These are phyloP conservation scores for Xylariaceae sp. DNA, from an alignment of 2,329 filamentous ascomycete genomes.

Conservation along the genomic window DNA sequence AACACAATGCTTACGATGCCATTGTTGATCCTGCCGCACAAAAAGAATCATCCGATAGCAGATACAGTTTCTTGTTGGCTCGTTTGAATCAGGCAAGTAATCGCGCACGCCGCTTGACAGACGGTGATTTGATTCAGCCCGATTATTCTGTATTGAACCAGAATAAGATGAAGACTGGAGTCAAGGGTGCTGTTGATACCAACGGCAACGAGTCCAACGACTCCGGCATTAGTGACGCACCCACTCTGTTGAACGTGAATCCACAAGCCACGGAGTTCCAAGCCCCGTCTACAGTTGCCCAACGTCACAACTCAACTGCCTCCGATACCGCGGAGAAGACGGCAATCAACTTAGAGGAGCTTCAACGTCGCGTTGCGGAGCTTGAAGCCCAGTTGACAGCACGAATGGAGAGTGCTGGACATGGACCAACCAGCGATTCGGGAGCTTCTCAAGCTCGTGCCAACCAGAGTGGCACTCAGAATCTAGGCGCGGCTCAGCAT, in stretches of 20 bases:
- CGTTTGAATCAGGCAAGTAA: slow-evolving; percentile 19
- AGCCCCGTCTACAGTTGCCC: neutral
- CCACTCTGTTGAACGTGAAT: slow-evolving; percentile 21
- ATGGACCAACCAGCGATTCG: too few relatives aligned
- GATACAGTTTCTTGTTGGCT: slow-evolving; percentile 22
- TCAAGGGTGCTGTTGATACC: neutral
- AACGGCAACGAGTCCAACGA: slow-evolving; percentile 13
- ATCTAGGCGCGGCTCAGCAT: too few relatives aligned
- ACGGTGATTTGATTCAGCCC: too few relatives aligned
- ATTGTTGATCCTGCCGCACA: slow-evolving; percentile 5
- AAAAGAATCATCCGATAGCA: neutral
- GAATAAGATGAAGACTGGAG: neutral
- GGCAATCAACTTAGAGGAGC: neutral
- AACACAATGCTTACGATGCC: too few relatives aligned
- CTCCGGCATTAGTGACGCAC: slow-evolving; percentile 19
- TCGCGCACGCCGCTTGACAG: too few relatives aligned
- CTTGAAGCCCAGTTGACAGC: slow-evolving; percentile 15
- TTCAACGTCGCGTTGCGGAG: slow-evolving; percentile 18
- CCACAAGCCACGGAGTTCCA: slow-evolving; percentile 27
- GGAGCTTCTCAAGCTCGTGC: too few relatives aligned
- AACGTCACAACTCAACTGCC: too few relatives aligned
- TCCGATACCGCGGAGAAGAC: neutral
- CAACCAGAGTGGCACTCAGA: too few relatives aligned
- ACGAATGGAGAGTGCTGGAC: neutral
- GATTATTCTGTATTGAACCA: too few relatives aligned